These are phyloP conservation scores for Globisporangium cederbergense DNA, from an alignment of 352 stramenopile species.

Conservation along the genomic window DNA sequence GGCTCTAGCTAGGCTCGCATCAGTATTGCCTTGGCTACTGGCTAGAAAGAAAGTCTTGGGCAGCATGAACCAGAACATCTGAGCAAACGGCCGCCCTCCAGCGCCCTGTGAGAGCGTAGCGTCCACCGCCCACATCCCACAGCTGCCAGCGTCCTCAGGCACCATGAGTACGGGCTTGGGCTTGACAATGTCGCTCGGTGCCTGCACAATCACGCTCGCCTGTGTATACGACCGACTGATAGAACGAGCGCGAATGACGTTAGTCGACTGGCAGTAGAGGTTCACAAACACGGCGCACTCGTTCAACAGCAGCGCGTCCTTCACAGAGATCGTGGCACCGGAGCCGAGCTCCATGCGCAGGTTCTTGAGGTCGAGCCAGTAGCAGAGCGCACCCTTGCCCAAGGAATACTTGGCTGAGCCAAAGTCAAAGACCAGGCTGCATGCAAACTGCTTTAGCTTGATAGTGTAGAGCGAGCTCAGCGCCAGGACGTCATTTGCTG, in stretches of 20 bases:
- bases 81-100: slow-evolving; percentile 42
- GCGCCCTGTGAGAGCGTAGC: slow-evolving; percentile 51
- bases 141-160: slow-evolving; percentile 59
- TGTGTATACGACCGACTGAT: slow-evolving; percentile 61
- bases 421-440: slow-evolving; percentile 46
- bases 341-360: slow-evolving; percentile 47
- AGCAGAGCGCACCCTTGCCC: slow-evolving; percentile 31
- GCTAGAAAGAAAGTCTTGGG: slow-evolving; percentile 21
- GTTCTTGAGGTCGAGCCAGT: slow-evolving; percentile 54
- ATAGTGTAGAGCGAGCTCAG: slow-evolving; percentile 26
- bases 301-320: slow-evolving; percentile 47
- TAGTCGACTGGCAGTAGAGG: slow-evolving; percentile 41
- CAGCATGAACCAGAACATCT: slow-evolving; percentile 41
- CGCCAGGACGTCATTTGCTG: background rate
- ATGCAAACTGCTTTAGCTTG: slow-evolving; percentile 40
- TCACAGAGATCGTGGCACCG: slow-evolving; percentile 35
- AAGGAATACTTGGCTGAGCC: slow-evolving; percentile 32
- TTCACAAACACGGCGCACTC: slow-evolving; percentile 42
- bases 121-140: slow-evolving; percentile 48
- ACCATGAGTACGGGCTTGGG: slow-evolving; percentile 41
- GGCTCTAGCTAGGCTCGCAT: slow-evolving; percentile 6
- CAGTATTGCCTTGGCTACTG: background rate
- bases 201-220: slow-evolving; percentile 30
- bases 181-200: slow-evolving; percentile 30
- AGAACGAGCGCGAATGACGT: slow-evolving; percentile 42